Evolutionary conservation across 2,329 filamentous ascomycete genomes (phyloP).

Genomic region (Aspergillus caelatus): DNA sequence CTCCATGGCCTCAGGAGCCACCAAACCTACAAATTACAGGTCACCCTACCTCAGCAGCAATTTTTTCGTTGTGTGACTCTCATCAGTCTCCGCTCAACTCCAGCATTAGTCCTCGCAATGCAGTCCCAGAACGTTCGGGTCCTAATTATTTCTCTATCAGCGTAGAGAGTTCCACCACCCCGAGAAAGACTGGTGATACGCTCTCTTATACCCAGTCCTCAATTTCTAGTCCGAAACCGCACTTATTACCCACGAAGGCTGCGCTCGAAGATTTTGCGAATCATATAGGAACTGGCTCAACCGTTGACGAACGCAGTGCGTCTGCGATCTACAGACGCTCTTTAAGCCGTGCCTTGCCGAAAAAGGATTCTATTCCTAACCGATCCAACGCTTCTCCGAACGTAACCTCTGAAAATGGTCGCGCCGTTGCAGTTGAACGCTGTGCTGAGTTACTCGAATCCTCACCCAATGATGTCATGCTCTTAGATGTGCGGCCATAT

Average conservation of each 20-base stretch:
- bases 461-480: constrained; percentile 58
- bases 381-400: constrained; percentile 1
- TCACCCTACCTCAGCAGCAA: constrained; percentile 20
- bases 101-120: constrained; percentile 20
- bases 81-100: constrained; percentile 25
- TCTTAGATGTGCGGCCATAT: constrained; percentile 84
- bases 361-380: constrained; percentile 1
- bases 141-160: constrained; percentile 87
- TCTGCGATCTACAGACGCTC: constrained; percentile 23
- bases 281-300: constrained; percentile 57
- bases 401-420: constrained; percentile 39
- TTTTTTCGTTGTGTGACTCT: constrained; percentile 26
- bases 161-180: constrained; percentile 61
- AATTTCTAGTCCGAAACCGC: constrained; percentile 52
- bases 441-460: constrained; percentile 62
- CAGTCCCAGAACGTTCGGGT: constrained; percentile 51
- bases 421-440: constrained; percentile 55
- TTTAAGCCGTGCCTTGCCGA: constrained; percentile 16
- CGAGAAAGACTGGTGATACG: constrained; percentile 74
- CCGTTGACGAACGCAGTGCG: constrained; percentile 21
- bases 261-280: constrained; percentile 80
- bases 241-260: constrained; percentile 59
- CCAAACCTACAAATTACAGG: constrained; percentile 24
- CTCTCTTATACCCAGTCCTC: constrained; percentile 69
- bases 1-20: constrained; percentile 34